Evolutionary conservation across 208 protist genomes (phyloP).

Genomic region (Tritrichomonas musculus): DNA sequence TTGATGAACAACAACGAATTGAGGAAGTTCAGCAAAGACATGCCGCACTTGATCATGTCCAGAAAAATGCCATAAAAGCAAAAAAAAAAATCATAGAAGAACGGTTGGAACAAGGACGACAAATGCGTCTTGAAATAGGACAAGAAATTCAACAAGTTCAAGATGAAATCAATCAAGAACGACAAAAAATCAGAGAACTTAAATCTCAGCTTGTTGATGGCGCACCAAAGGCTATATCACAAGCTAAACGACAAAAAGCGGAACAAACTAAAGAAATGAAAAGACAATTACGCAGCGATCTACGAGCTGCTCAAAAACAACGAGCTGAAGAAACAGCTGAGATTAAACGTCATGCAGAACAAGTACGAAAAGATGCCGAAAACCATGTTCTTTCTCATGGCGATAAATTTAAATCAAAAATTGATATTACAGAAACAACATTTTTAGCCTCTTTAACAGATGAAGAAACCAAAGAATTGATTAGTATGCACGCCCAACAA

Average conservation of each 20-base stretch:
- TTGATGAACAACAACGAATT: not conserved
- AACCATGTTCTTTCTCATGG: not conserved
- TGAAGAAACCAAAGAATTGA: not conserved
- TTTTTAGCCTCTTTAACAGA: not conserved
- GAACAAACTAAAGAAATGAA: not conserved
- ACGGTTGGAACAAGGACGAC: not conserved
- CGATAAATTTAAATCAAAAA: not conserved
- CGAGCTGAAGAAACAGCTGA: not conserved
- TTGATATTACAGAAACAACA: constrained; percentile 21
- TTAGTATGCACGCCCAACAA: not conserved
- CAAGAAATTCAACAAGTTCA: not conserved
- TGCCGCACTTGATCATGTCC: not conserved
- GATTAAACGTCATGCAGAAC: not conserved
- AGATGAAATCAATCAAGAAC: not conserved
- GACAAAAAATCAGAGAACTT: not conserved
- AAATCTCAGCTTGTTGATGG: not conserved
- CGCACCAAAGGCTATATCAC: not conserved
- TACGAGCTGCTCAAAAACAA: not conserved
- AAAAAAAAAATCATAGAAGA: constrained; percentile 1
- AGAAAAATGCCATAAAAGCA: not conserved
- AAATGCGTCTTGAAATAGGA: not conserved
- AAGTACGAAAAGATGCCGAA: not conserved
- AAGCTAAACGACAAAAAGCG: not conserved
- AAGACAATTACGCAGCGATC: not conserved
- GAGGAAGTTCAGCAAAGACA: not conserved